A percentile compares a stretch with the other conserved stretches of the same genome.
phyloP scores from a whole-genome alignment of 2,329 filamentous ascomycete genomes.

The Talaromyces marneffei region DNA sequence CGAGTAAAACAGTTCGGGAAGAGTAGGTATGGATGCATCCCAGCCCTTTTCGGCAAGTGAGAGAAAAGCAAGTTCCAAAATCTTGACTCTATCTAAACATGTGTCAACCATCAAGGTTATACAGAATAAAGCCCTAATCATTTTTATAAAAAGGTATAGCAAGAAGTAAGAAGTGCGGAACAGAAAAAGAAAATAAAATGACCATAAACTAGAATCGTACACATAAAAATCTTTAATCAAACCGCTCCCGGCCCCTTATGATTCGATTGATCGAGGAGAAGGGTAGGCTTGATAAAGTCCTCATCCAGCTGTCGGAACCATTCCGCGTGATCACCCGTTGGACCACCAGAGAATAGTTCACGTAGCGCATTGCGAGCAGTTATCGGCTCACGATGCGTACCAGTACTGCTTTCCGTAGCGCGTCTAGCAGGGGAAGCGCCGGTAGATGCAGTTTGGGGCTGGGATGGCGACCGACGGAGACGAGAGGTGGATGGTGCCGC shows the following conservation, averaged over 20 bases:
- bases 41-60: neutral
- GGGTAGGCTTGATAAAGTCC: conserved; percentile 87
- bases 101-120: conserved; percentile 1
- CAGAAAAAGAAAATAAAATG: neutral
- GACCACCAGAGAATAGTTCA: conserved; percentile 67
- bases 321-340: conserved; percentile 76
- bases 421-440: conserved; percentile 28
- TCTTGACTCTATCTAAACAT: conserved; percentile 1
- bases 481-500: conserved; percentile 39
- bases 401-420: conserved; percentile 14
- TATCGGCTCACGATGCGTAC: conserved; percentile 39
- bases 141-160: neutral
- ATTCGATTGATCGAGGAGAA: conserved; percentile 67
- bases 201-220: conserved; percentile 1
- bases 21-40: neutral
- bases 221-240: neutral
- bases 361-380: conserved; percentile 71
- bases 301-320: conserved; percentile 92
- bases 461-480: conserved; percentile 33
- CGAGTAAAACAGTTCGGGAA: neutral
- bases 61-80: neutral
- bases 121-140: neutral
- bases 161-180: neutral
- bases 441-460: conserved; percentile 24
- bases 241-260: conserved; percentile 32